phyloP scores from a whole-genome alignment of 2,329 filamentous ascomycete genomes.

The Exophiala spinifera region DNA sequence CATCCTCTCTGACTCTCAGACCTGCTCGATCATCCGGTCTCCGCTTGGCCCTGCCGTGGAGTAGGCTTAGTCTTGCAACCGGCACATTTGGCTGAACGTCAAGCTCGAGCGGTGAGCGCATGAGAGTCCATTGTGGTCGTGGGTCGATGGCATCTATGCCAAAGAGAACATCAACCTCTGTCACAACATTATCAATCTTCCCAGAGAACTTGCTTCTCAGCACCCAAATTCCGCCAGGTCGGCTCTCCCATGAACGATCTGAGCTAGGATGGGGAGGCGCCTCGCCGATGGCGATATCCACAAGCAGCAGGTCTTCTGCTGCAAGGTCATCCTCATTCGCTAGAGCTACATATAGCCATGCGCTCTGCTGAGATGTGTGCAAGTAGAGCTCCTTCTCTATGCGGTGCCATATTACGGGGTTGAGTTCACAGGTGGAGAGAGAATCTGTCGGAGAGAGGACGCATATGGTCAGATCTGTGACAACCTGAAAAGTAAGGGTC shows the following conservation, averaged over 20 bases:
- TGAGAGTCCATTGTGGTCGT: constrained; percentile 36
- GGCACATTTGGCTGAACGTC: constrained; percentile 34
- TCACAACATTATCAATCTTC: constrained; percentile 20
- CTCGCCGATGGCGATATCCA: constrained; percentile 19
- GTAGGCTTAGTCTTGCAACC: constrained; percentile 38
- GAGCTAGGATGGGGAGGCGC: constrained; percentile 12
- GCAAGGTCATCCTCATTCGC: constrained; percentile 23
- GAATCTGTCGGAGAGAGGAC: constrained; percentile 7
- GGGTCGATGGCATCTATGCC: constrained; percentile 34
- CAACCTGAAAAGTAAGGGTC: constrained; percentile 1
- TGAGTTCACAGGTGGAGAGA: constrained; percentile 4
- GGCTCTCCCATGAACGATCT: constrained; percentile 24
- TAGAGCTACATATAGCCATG: constrained; percentile 22
- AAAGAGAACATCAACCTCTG: constrained; percentile 15
- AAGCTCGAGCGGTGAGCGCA: constrained; percentile 38
- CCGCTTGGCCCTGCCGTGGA: constrained; percentile 22
- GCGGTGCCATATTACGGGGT: constrained; percentile 10
- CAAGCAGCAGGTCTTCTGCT: constrained; percentile 15
- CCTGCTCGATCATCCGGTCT: constrained; percentile 29
- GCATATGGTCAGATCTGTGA: constrained; percentile 9
- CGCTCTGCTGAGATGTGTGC: constrained; percentile 13
- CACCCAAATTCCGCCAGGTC: constrained; percentile 34
- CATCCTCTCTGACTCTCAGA: constrained; percentile 25
- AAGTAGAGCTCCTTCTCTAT: constrained; percentile 15
- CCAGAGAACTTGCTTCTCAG: constrained; percentile 27